A percentile compares a stretch with the other conserved stretches of the same genome.
These are phyloP conservation scores for Cryphonectria naterciae DNA, from an alignment of 2,329 filamentous ascomycete species.

Conservation along the genomic window DNA sequence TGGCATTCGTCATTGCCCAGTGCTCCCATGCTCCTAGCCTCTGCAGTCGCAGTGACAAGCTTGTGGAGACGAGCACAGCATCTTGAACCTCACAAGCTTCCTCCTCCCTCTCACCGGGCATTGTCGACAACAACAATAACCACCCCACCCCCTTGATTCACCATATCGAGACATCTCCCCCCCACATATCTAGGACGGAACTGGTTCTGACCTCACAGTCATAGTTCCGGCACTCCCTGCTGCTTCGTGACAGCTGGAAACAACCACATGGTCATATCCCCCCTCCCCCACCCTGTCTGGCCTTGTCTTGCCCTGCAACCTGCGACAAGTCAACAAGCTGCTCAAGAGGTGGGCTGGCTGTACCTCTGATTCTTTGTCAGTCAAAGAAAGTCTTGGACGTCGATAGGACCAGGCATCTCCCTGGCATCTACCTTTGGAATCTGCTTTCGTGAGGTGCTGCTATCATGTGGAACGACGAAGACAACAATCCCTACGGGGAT, in stretches of 20 bases:
- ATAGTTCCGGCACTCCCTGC: background rate
- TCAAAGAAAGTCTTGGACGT: background rate
- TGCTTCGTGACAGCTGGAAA: background rate
- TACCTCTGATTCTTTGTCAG: background rate
- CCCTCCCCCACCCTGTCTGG: slow-evolving; percentile 26
- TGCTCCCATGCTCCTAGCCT: background rate
- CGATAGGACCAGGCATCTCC: background rate
- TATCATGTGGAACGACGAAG: slow-evolving; percentile 98
- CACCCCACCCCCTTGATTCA: background rate
- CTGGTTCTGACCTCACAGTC: background rate
- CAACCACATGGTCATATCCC: background rate
- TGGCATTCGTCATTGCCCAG: slow-evolving; percentile 11
- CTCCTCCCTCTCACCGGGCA: background rate
- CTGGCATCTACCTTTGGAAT: too few relatives aligned
- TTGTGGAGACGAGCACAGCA: slow-evolving; percentile 8
- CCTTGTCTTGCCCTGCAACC: slow-evolving; percentile 17
- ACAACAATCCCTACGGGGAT: slow-evolving; percentile 93
- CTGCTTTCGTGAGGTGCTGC: slow-evolving; percentile 10
- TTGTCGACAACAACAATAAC: background rate
- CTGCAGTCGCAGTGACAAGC: slow-evolving; percentile 7
- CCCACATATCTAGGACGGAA: background rate
- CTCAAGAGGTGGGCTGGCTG: background rate
- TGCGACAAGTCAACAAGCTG: slow-evolving; percentile 12
- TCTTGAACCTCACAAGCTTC: slow-evolving; percentile 9
- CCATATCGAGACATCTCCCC: background rate